These are phyloP conservation scores for Diplodia scrobiculata DNA, from an alignment of 2,329 filamentous ascomycete species.

Conservation along the genomic window DNA sequence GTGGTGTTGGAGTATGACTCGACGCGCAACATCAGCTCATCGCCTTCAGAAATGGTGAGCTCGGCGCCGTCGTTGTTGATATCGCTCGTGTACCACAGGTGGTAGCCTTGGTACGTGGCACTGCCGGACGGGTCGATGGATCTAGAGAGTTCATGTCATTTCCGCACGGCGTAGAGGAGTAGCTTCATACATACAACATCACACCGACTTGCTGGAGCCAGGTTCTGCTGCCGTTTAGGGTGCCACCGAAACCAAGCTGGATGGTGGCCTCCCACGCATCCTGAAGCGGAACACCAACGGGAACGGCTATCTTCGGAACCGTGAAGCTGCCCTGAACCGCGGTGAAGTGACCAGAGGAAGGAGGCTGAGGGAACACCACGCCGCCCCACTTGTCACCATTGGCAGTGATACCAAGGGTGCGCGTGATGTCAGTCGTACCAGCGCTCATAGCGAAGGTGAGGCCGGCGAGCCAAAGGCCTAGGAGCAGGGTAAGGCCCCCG, in stretches of 20 bases:
- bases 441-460: slow-evolving; percentile 33
- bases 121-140: too few relatives aligned
- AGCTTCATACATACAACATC: neutral
- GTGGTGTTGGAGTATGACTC: slow-evolving; percentile 45
- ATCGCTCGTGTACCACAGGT: slow-evolving; percentile 42
- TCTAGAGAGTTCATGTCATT: neutral
- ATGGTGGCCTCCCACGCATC: neutral
- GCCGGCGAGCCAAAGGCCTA: slow-evolving; percentile 29
- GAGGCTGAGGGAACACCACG: slow-evolving; percentile 51
- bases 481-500: slow-evolving; percentile 41
- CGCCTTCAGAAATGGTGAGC: slow-evolving; percentile 45
- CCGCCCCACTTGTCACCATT: slow-evolving; percentile 59
- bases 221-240: slow-evolving; percentile 42
- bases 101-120: neutral
- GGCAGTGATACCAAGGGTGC: slow-evolving; percentile 25
- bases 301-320: slow-evolving; percentile 53
- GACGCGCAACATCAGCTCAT: slow-evolving; percentile 49
- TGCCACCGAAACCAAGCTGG: slow-evolving; percentile 34
- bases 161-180: too few relatives aligned
- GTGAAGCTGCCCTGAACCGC: slow-evolving; percentile 57
- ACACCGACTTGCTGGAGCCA: neutral
- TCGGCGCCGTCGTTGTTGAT: slow-evolving; percentile 50
- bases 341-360: slow-evolving; percentile 51
- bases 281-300: slow-evolving; percentile 31
- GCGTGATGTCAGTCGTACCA: slow-evolving; percentile 47